Conservation (phyloP, 1,284 basidiomycete genomes). For the Wallemia mellicola region DNA sequence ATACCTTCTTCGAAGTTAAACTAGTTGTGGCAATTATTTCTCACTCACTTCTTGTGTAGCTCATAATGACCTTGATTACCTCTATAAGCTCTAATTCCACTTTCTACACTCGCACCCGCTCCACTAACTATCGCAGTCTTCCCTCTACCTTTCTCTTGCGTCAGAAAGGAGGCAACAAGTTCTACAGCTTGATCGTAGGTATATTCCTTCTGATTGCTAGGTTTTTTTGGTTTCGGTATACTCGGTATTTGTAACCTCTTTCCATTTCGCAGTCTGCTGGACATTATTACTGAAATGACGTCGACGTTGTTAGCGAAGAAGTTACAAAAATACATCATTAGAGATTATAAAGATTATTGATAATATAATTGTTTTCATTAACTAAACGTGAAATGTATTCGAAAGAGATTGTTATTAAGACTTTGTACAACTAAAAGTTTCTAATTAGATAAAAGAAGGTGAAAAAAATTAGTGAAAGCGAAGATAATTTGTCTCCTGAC, state of each 20-base stretch:
- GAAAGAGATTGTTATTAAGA: no score
- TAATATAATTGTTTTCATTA: no score
- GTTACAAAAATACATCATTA: no score
- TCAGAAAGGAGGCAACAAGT: not conserved
- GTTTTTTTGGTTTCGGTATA: not conserved
- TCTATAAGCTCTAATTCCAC: constrained; percentile 62
- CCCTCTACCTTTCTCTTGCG: constrained; percentile 23
- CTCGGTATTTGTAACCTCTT: not conserved
- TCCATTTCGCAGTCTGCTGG: not conserved
- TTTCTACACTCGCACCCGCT: constrained; percentile 73
- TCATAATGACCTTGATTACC: constrained; percentile 46
- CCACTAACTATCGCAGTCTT: constrained; percentile 42
- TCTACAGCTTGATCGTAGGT: not conserved
- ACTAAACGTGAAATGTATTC: no score
- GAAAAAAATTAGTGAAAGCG: no score
- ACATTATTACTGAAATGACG: no score
- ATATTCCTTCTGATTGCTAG: not conserved
- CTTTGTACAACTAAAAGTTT: no score
- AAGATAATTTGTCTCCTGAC: no score
- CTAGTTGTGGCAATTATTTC: not conserved
- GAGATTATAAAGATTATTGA: no score
- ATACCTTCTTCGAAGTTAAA: not conserved
- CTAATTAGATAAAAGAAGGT: no score
- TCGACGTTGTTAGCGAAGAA: no score
- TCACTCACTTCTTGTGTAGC: not conserved